Evolutionary conservation across 2,329 filamentous ascomycete genomes (phyloP).

Genomic region (Nemania sp.): DNA sequence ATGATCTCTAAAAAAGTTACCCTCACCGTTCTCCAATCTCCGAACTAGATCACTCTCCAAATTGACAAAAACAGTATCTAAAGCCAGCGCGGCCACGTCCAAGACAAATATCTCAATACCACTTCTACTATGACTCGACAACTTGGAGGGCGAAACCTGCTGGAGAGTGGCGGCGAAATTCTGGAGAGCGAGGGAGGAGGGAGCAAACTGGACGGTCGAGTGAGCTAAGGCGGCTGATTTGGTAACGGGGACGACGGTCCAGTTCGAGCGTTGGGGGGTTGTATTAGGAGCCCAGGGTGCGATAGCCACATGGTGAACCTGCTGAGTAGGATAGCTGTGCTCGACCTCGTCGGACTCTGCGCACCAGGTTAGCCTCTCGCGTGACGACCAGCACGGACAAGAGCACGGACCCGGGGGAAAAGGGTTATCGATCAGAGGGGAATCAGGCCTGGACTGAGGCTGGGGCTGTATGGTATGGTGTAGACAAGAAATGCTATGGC

Average conservation of each 20-base stretch:
- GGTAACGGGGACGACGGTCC: conserved; percentile 83
- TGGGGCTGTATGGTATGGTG: neutral
- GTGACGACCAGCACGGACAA: neutral
- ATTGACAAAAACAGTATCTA: conserved; percentile 86
- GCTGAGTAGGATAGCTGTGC: conserved; percentile 43
- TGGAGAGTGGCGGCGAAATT: conserved; percentile 76
- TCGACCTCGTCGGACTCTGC: conserved; percentile 41
- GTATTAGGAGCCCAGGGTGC: conserved; percentile 71
- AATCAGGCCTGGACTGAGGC: neutral
- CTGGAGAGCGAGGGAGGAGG: conserved; percentile 74
- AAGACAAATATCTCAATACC: conserved; percentile 84
- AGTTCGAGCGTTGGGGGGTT: conserved; percentile 66
- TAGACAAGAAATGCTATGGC: neutral
- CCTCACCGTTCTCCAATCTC: conserved; percentile 81
- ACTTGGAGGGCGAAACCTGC: conserved; percentile 74
- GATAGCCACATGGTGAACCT: conserved; percentile 69
- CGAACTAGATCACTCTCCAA: conserved; percentile 80
- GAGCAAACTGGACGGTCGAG: conserved; percentile 79
- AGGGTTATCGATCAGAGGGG: neutral
- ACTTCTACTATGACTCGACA: conserved; percentile 71
- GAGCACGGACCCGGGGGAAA: neutral
- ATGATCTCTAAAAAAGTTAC: conserved; percentile 74
- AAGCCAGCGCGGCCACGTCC: conserved; percentile 76
- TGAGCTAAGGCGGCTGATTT: conserved; percentile 68
- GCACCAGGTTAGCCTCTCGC: conserved; percentile 18